Base-by-base conservation (phyloP, 345 rosid species). In the Arabis hirsuta region DNA sequence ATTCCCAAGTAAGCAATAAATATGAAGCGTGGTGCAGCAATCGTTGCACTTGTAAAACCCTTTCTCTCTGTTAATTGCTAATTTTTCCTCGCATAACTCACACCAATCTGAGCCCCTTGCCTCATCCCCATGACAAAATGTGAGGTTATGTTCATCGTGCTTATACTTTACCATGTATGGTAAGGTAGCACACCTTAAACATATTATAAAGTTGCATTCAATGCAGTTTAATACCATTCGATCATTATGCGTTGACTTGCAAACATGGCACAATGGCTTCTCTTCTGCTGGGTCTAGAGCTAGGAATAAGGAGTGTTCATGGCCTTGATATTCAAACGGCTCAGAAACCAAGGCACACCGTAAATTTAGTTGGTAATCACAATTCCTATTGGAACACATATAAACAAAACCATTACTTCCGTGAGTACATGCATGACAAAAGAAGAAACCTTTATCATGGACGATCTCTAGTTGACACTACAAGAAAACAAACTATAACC, bases 61-160 rank as follows among this genome's bases (percentile, higher is more conserved):
- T 36, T 2, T 3, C 6, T 38, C 6, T 10, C 47, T 9, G 20
- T 46, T 27, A 19, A 43, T 29, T 5, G 31, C 3, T 24, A 62
- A 43, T 36, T 31, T 24, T 0, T 42, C 6, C 2, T 66, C 61
- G 24, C 65, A 64, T 7, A 70, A 14, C 0, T 55, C 32, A 46
- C 73, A 67, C 6, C 72, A 63, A 2, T 55, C 43, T 4, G 6
- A 20, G 9, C 2, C 38, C 42, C 39, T 62, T 16, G 1, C 19
- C 11, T 62, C 31, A 32, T 69, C 75, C 11, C 32, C 16, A 16
- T 3, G 55, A 6, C 44, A 29, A 3, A 76, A 57, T 2, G 12
- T 39, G 9, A 76, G 76, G 14, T 32, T 7, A 64, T 76, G 76
- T 2, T 7, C 32, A 19, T 63, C 67, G 3, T 76, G 63, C 43